phyloP scores from a whole-genome alignment of 305 asterid genomes.

The Lippia alba region DNA sequence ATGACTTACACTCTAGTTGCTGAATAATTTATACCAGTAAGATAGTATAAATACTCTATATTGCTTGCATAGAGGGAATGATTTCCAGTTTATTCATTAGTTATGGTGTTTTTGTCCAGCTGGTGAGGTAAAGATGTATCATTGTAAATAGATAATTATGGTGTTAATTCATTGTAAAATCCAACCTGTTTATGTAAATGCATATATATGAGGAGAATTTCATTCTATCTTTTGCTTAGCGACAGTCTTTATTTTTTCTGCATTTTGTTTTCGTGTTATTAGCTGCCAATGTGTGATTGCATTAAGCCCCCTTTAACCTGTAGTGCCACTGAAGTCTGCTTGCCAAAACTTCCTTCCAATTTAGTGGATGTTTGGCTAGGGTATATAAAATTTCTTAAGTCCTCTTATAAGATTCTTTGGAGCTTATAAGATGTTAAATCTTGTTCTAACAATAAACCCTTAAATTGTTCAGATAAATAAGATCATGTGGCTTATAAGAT shows the following conservation, averaged over 20 bases:
- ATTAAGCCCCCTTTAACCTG: slow-evolving; percentile 1
- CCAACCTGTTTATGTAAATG: neutral
- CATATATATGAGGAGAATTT: neutral
- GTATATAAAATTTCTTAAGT: too few relatives aligned
- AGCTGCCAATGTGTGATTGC: slow-evolving; percentile 7
- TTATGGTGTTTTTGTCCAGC: neutral
- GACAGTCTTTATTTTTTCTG: neutral
- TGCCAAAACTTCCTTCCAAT: neutral
- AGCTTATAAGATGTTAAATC: too few relatives aligned
- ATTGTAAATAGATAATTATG: neutral
- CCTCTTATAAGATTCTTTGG: too few relatives aligned
- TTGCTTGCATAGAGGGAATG: neutral
- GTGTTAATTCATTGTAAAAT: too few relatives aligned
- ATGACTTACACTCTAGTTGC: slow-evolving; percentile 1
- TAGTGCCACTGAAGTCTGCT: neutral
- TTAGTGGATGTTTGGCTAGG: neutral
- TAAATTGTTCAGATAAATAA: too few relatives aligned
- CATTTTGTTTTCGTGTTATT: neutral
- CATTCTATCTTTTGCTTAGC: neutral
- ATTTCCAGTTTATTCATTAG: slow-evolving; percentile 12
- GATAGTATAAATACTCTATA: neutral
- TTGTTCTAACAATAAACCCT: too few relatives aligned
- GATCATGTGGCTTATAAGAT: too few relatives aligned
- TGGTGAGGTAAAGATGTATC: slow-evolving; percentile 1
- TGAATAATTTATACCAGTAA: neutral